Evolutionary conservation across 2,329 filamentous ascomycete genomes (phyloP), one percentile per base, ranked within the genome.

Genomic region (Fusarium guadeloupense): DNA sequence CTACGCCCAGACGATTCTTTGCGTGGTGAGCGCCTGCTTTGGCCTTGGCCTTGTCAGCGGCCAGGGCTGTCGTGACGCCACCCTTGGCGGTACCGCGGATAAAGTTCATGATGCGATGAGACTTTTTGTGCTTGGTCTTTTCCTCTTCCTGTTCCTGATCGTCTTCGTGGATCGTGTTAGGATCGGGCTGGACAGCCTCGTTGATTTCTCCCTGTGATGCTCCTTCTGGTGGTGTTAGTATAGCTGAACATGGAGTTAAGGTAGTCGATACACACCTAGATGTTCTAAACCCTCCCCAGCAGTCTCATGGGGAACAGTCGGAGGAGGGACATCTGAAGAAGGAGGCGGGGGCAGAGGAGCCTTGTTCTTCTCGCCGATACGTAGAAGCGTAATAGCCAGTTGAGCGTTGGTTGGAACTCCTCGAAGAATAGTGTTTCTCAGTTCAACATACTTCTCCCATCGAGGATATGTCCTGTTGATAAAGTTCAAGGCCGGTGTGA

Each of bases 371-470:
- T 96, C 92, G 34, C 91, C 92, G 25, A 94, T 87, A 6, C 92
- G 89, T 10, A 96, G 85, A 2, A 96, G 81, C 0, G 92, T 96
- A 23, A 96, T 78, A 0, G 91, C 88, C 16, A 96, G 84, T 70
- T 96, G 92, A 4, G 91, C 91, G 71, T 96, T 95, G 2, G 92
- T 96, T 1, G 92, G 92, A 0, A 95, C 88, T 3, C 91, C 91
- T 70, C 90, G 91, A 44, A 96, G 84, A 2, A 95, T 72, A 0
- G 89, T 92, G 66, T 92, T 92, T 42, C 89, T 83, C 10, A 92
- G 76, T 68, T 93, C 88, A 14, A 94, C 79, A 7, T 92, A 79
- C 65, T 89, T 90, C 68, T 91, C 82, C 91, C 91, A 95, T 64
- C 88, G 78, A 1, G 91, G 91, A 64, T 87, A 83, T 7, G 80